phyloP scores from a whole-genome alignment of 2,329 filamentous ascomycete genomes.

The Annulohypoxylon truncatum region DNA sequence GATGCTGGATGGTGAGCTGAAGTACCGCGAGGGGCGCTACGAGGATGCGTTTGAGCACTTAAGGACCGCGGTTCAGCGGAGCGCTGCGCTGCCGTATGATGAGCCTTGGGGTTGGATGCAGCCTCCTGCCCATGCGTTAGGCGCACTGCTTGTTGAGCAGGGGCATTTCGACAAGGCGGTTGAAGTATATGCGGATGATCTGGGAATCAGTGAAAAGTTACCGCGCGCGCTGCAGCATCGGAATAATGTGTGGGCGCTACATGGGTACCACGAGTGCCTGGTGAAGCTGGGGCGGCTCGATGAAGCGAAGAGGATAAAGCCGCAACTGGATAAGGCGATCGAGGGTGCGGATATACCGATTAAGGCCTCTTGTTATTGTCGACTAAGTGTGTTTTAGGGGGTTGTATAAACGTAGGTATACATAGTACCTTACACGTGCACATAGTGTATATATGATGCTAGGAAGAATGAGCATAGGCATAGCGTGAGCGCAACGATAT shows the following conservation, averaged over 20 bases:
- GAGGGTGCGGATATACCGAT: slow-evolving; percentile 49
- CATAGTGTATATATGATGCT: background rate
- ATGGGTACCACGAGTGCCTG: slow-evolving; percentile 79
- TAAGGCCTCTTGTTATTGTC: slow-evolving; percentile 54
- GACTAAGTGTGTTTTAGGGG: slow-evolving; percentile 30
- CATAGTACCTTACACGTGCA: background rate
- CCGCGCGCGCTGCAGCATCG: slow-evolving; percentile 74
- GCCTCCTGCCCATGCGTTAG: slow-evolving; percentile 76
- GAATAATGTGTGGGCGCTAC: slow-evolving; percentile 80
- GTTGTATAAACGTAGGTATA: background rate
- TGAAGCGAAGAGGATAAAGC: slow-evolving; percentile 52
- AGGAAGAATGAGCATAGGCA: background rate
- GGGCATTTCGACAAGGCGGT: slow-evolving; percentile 67
- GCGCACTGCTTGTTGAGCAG: slow-evolving; percentile 76
- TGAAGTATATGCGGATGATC: slow-evolving; percentile 68
- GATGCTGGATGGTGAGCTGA: slow-evolving; percentile 80
- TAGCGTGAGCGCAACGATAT: background rate
- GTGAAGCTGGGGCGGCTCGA: slow-evolving; percentile 60
- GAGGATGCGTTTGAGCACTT: slow-evolving; percentile 70
- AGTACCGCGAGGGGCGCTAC: slow-evolving; percentile 72
- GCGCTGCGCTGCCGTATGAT: slow-evolving; percentile 74
- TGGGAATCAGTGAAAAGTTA: slow-evolving; percentile 69
- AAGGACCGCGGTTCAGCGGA: slow-evolving; percentile 65
- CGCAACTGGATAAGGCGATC: slow-evolving; percentile 43
- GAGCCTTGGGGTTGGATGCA: slow-evolving; percentile 88